phyloP scores from a whole-genome alignment of 164 flowering plant genomes.

The Umbellularia californica region DNA sequence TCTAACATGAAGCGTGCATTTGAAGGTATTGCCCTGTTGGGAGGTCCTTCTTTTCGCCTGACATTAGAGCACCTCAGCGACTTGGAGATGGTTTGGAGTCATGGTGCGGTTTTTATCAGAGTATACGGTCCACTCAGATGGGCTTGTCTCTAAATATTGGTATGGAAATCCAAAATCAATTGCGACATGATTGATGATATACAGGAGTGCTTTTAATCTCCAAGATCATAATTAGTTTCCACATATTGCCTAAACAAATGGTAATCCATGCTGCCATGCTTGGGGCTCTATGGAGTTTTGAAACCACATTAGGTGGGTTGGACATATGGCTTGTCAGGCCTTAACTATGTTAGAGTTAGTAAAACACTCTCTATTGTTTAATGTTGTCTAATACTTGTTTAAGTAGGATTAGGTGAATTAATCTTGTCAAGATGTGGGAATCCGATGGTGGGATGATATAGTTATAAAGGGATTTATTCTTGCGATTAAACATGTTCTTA shows the following conservation, averaged over 20 bases:
- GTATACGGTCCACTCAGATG: slow-evolving; percentile 95
- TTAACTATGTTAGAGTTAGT: no score
- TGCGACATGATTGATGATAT: no score
- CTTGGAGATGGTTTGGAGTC: slow-evolving; percentile 91
- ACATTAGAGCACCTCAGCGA: slow-evolving; percentile 60
- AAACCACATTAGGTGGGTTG: not conserved
- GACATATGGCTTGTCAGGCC: no score
- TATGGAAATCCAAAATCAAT: slow-evolving; percentile 15
- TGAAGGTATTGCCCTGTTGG: slow-evolving; percentile 72
- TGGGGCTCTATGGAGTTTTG: not conserved
- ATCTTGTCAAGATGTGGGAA: no score
- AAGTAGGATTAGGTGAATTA: no score
- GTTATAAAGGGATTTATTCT: no score
- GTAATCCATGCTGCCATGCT: not conserved
- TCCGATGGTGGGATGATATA: no score
- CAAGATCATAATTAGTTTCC: no score
- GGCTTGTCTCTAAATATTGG: slow-evolving; percentile 91
- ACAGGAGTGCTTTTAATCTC: not conserved
- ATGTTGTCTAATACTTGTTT: no score
- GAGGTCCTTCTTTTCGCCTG: slow-evolving; percentile 82
- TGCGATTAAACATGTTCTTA: no score
- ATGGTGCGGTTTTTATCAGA: slow-evolving; percentile 97
- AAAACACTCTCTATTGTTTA: no score
- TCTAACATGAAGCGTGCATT: slow-evolving; percentile 6
- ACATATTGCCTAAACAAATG: no score